Base-by-base conservation (phyloP, 2,329 filamentous ascomycete genomes). In the Sordariomycetes sp. region DNA sequence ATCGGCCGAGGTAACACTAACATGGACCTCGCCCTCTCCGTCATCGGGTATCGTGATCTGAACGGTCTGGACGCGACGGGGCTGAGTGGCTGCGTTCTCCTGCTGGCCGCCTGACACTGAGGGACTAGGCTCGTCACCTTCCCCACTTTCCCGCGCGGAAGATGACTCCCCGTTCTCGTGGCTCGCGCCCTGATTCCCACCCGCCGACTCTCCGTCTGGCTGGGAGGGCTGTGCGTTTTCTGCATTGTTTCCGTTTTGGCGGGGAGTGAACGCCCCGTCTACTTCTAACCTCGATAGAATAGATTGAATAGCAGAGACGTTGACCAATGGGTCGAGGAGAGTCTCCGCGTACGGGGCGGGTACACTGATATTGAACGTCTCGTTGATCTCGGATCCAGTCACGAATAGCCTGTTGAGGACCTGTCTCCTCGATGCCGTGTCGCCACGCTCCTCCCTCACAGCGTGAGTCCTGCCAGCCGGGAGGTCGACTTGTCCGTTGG, bases 401-500 rank as follows among this genome's bases (percentile, higher is more conserved):
- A 56, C 71, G 61, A 82, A 81, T 3, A 81, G 65, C 22, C 73
- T 76, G 13, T 73, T 74, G 57, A 90, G 72, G 36, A 88, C 78
- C 25, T 82, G 77, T 59, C 84, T 76, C 59, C 84, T 77, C 62
- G 78, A 74, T 5, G 80, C 78, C 1, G 74, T 80, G 64, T 89
- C 86, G 10, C 77, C 75, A 34, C 75, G 73, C 62, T 85, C 81
- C 50, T 81, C 77, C 57, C 76, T 79, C 51, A 89, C 73, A 3
- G 82, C 78, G 1, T 79, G 76, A 52, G 66, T 66, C 24, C 77
- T 76, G 8, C 79, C 81, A 59, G 86, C 80, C 1, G 77, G 71
- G 15, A 91, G 72, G 50, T 84, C 76, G 57, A 86, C 73, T 53
- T 87, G 84, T 1, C 86, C 86, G 60, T 85, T 80, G 3, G 72